A percentile compares a stretch with the other conserved stretches of the same genome.
Conservation (phyloP, 345 rosid species). For the Angophora floribunda region DNA sequence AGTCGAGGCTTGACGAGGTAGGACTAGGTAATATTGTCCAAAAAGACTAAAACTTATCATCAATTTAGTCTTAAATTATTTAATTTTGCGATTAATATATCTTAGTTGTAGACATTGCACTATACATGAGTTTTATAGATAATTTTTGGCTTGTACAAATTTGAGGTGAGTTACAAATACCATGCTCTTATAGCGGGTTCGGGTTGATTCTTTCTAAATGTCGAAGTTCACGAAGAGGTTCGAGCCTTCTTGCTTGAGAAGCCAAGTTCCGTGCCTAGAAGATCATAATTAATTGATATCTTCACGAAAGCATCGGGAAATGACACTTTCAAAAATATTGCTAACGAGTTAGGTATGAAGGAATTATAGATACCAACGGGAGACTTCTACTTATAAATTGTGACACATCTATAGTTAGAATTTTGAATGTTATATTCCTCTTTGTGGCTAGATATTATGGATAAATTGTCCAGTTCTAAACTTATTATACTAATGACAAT, state of each 20-base stretch:
- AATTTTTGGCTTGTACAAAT: fast-evolving
- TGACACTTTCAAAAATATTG: neutral
- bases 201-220: neutral
- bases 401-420: neutral
- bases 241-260: neutral
- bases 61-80: neutral
- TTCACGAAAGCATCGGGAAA: neutral
- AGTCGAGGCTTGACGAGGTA: neutral
- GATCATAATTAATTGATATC: neutral
- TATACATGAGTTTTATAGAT: neutral
- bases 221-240: neutral
- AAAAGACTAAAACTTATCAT: neutral
- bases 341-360: neutral
- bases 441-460: neutral
- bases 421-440: neutral
- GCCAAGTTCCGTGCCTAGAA: neutral
- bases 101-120: neutral
- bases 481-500: fast-evolving
- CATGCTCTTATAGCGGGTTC: neutral
- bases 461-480: neutral
- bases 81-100: neutral
- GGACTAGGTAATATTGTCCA: neutral
- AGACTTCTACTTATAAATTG: neutral
- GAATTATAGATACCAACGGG: neutral
- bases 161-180: neutral